A percentile compares a stretch with the other conserved stretches of the same genome.
These are phyloP conservation scores for Phyllosticta paracitricarpa DNA, from an alignment of 2,329 filamentous ascomycete genomes.

Conservation along the genomic window DNA sequence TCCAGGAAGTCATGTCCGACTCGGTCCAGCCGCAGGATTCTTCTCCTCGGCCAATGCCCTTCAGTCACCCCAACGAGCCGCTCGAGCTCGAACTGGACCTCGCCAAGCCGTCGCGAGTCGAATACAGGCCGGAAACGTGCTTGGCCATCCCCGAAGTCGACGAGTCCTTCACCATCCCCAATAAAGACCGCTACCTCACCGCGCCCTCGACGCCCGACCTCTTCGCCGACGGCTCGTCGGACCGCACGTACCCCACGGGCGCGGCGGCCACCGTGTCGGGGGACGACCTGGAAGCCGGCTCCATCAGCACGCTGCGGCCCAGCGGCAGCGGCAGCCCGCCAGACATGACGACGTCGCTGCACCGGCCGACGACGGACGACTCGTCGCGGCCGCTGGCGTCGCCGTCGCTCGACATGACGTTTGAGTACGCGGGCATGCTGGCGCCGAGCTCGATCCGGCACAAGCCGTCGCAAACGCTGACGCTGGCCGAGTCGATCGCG, in stretches of 20 bases:
- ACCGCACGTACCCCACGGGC: neutral
- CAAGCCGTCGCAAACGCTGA: conserved; percentile 1
- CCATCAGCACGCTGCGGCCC: neutral
- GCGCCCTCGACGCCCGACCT: neutral
- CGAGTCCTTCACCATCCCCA: neutral
- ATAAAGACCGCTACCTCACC: neutral
- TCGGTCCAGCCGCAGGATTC: neutral
- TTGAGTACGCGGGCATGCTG: neutral
- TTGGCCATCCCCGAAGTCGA: neutral
- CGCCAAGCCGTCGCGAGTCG: neutral
- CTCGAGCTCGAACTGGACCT: neutral
- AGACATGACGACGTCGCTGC: neutral
- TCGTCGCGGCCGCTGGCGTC: neutral
- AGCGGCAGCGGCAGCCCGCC: neutral
- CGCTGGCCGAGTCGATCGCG: neutral
- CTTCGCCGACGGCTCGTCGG: neutral
- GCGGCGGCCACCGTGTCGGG: neutral
- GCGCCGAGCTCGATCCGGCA: neutral
- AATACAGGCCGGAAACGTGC: neutral
- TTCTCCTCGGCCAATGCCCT: neutral
- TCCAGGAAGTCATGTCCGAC: neutral
- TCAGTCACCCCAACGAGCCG: neutral
- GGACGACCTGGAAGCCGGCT: neutral
- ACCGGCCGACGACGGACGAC: neutral
- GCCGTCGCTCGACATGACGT: neutral